Evolutionary conservation across 2,329 filamentous ascomycete genomes (phyloP).

Genomic region (Fusarium virguliforme): DNA sequence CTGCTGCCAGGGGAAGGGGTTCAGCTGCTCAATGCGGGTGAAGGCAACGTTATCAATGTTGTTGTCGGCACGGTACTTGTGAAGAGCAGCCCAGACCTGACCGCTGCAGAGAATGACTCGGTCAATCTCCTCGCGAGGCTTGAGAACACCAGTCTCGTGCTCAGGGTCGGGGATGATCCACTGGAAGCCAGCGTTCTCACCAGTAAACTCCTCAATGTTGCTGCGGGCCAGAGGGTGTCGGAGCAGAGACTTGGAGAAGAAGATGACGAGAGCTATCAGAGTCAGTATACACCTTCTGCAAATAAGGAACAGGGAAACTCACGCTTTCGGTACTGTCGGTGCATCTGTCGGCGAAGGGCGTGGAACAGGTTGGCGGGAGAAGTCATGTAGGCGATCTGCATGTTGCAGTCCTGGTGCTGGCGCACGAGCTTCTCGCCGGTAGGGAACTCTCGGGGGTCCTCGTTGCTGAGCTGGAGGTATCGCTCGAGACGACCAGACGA

Average conservation of each 20-base stretch:
- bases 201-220: constrained; percentile 89
- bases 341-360: constrained; percentile 95
- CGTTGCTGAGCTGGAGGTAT: constrained; percentile 97
- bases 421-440: constrained; percentile 89
- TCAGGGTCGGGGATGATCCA: constrained; percentile 96
- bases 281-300: constrained; percentile 37
- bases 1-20: constrained; percentile 99
- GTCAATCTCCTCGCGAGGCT: constrained; percentile 87
- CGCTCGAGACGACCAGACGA: constrained; percentile 97
- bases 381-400: constrained; percentile 99
- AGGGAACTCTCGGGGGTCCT: constrained; percentile 95
- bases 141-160: constrained; percentile 83
- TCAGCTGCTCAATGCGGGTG: constrained; percentile 96
- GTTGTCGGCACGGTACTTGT: constrained; percentile 91
- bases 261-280: constrained; percentile 82
- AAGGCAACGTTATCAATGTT: constrained; percentile 92
- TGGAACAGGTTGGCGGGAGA: constrained; percentile 97
- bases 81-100: constrained; percentile 91
- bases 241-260: constrained; percentile 98
- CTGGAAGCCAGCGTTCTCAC: constrained; percentile 88
- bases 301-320: constrained; percentile 61
- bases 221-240: constrained; percentile 95
- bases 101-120: constrained; percentile 95
- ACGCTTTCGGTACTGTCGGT: constrained; percentile 99
- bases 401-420: constrained; percentile 99